Evolutionary conservation across 495 filamentous ascomycete species (phyloP).

Genomic region (Bryoglossum gracile): DNA sequence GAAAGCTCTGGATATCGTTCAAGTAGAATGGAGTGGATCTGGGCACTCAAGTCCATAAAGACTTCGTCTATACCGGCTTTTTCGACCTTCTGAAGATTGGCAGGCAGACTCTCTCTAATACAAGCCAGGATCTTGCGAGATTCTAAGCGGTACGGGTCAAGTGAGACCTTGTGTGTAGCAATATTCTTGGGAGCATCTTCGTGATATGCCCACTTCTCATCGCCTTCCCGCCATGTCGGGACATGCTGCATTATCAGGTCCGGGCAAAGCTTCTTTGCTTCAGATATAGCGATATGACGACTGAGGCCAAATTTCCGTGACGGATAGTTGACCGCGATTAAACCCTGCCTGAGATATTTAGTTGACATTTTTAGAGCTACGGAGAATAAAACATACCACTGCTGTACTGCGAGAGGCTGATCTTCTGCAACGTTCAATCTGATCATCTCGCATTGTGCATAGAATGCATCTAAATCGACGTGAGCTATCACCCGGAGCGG

Average conservation of each 20-base stretch:
- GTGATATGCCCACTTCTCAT: slow-evolving; percentile 83
- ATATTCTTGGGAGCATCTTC: slow-evolving; percentile 71
- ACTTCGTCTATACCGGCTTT: slow-evolving; percentile 90
- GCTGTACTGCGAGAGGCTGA: slow-evolving; percentile 85
- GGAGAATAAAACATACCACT: slow-evolving; percentile 47
- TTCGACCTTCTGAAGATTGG: slow-evolving; percentile 64
- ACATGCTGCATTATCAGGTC: slow-evolving; percentile 83
- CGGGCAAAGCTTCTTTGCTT: slow-evolving; percentile 87
- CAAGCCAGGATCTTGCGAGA: slow-evolving; percentile 72
- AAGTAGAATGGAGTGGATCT: slow-evolving; percentile 69
- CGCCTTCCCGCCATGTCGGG: slow-evolving; percentile 89
- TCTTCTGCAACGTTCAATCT: slow-evolving; percentile 67
- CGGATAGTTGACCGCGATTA: slow-evolving; percentile 95
- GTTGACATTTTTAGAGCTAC: slow-evolving; percentile 15
- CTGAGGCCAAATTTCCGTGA: slow-evolving; percentile 73
- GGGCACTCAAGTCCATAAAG: slow-evolving; percentile 81
- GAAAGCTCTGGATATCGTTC: slow-evolving; percentile 71
- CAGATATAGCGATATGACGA: slow-evolving; percentile 63
- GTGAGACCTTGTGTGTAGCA: slow-evolving; percentile 80
- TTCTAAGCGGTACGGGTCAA: slow-evolving; percentile 87
- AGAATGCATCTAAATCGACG: slow-evolving; percentile 95
- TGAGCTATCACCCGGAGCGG: slow-evolving; percentile 86
- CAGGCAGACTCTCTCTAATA: slow-evolving; percentile 67
- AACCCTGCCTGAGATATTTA: slow-evolving; percentile 45
- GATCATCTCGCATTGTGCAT: slow-evolving; percentile 93